Conservation (phyloP, 495 filamentous ascomycete genomes). For the Neurospora sp. region DNA sequence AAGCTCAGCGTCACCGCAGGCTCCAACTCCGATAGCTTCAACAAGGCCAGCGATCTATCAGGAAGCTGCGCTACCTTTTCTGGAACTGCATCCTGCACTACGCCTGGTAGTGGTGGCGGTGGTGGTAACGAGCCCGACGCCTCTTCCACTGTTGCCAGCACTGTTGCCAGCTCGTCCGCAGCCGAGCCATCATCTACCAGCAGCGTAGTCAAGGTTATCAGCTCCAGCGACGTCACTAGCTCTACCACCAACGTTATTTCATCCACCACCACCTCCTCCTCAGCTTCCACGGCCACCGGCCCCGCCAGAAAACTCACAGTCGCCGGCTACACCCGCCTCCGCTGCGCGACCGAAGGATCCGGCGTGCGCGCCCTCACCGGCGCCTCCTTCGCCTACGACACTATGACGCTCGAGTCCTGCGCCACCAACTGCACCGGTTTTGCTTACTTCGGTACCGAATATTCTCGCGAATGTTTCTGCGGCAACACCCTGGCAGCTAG, state of each 20-base stretch:
- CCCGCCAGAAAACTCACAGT: constrained; percentile 24
- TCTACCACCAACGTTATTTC: not conserved
- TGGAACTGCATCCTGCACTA: constrained; percentile 15
- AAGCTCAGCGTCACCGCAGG: constrained; percentile 39
- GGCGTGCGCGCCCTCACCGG: constrained; percentile 29
- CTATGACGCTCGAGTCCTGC: constrained; percentile 42
- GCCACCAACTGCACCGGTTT: constrained; percentile 33
- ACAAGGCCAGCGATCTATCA: constrained; percentile 28
- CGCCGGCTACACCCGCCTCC: constrained; percentile 31
- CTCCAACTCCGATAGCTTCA: constrained; percentile 28
- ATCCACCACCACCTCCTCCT: constrained; percentile 10
- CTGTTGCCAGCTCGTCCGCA: not conserved
- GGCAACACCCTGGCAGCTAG: constrained; percentile 33
- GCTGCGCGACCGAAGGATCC: constrained; percentile 39
- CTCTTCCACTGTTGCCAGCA: constrained; percentile 14
- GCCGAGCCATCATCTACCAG: not conserved
- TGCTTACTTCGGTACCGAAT: constrained; percentile 40
- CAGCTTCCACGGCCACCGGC: constrained; percentile 13
- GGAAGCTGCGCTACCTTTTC: constrained; percentile 28
- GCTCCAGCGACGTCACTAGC: constrained; percentile 6
- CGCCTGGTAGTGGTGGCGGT: not conserved
- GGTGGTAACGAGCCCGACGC: constrained; percentile 8
- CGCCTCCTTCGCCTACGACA: constrained; percentile 32
- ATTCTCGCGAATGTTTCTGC: constrained; percentile 43
- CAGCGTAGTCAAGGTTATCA: not conserved